Evolutionary conservation across 2,329 filamentous ascomycete species (phyloP).

Genomic region (Pseudogymnoascus sp.): DNA sequence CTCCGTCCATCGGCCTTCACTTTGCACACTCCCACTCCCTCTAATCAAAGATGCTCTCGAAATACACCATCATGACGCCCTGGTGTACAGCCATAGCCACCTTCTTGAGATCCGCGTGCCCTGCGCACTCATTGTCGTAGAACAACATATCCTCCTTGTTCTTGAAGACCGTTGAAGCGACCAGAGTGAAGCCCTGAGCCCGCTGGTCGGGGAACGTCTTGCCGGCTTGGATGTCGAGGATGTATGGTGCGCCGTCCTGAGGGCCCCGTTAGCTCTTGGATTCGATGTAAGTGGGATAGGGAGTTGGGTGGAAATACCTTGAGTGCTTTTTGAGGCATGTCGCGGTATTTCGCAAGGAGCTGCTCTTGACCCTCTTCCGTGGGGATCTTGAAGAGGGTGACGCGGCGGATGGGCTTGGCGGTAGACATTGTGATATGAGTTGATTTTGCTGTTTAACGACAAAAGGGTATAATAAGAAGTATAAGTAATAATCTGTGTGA

Average conservation of each 20-base stretch:
- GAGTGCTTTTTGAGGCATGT: conserved; percentile 35
- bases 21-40: neutral
- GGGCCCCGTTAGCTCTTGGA: neutral
- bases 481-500: neutral
- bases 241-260: conserved; percentile 52
- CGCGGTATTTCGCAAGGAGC: conserved; percentile 33
- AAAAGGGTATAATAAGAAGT: neutral
- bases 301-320: conserved; percentile 23
- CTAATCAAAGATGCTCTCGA: conserved; percentile 8
- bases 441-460: neutral
- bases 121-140: conserved; percentile 49
- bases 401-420: conserved; percentile 35
- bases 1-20: neutral
- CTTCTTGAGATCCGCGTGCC: conserved; percentile 42
- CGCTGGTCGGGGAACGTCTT: conserved; percentile 41
- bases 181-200: conserved; percentile 47
- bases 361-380: conserved; percentile 36
- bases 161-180: conserved; percentile 45
- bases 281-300: neutral
- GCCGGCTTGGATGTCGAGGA: conserved; percentile 41
- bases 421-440: conserved; percentile 20
- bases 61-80: conserved; percentile 20
- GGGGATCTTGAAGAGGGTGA: conserved; percentile 48
- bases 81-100: conserved; percentile 16
- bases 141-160: conserved; percentile 51